phyloP scores from a whole-genome alignment of 306 rosid genomes.

The Prunus dulcis region DNA sequence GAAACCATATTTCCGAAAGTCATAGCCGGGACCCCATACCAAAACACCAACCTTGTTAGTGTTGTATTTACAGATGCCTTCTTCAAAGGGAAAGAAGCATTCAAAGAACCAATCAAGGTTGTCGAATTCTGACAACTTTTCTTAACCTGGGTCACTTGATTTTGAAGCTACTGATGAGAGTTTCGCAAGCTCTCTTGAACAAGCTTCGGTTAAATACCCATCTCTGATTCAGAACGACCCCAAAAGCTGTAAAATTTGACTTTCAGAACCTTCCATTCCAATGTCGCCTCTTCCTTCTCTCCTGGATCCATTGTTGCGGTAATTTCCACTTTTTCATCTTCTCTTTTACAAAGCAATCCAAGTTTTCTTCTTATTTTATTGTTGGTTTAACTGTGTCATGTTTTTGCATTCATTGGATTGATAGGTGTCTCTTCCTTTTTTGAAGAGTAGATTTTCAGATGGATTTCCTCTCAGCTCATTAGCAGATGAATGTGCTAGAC shows the following conservation, averaged over 20 bases:
- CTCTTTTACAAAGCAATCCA: neutral
- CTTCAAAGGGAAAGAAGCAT: slow-evolving; percentile 60
- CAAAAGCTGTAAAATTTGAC: slow-evolving; percentile 54
- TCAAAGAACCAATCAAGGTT: slow-evolving; percentile 45
- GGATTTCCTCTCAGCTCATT: slow-evolving; percentile 67
- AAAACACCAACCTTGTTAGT: no score
- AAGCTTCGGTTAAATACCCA: slow-evolving; percentile 64
- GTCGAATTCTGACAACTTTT: slow-evolving; percentile 25
- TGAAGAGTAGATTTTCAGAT: slow-evolving; percentile 20
- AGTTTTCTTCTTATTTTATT: neutral
- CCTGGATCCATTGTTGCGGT: slow-evolving; percentile 73
- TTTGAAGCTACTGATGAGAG: slow-evolving; percentile 33
- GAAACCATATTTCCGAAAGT: no score
- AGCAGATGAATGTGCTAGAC: slow-evolving; percentile 46
- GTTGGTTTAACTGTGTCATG: neutral
- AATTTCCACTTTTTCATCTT: slow-evolving; percentile 6
- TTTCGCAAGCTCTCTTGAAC: slow-evolving; percentile 30
- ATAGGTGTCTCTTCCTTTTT: slow-evolving; percentile 58
- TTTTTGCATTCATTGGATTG: slow-evolving; percentile 10
- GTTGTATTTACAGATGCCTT: slow-evolving; percentile 44
- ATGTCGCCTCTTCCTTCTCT: slow-evolving; percentile 46
- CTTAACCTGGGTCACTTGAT: slow-evolving; percentile 28
- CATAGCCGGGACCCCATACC: no score
- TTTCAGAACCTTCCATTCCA: slow-evolving; percentile 64
- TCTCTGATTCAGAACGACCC: slow-evolving; percentile 35